These are phyloP conservation scores for Rhodamnia argentea DNA, from an alignment of 345 rosid genomes.

Conservation along the genomic window DNA sequence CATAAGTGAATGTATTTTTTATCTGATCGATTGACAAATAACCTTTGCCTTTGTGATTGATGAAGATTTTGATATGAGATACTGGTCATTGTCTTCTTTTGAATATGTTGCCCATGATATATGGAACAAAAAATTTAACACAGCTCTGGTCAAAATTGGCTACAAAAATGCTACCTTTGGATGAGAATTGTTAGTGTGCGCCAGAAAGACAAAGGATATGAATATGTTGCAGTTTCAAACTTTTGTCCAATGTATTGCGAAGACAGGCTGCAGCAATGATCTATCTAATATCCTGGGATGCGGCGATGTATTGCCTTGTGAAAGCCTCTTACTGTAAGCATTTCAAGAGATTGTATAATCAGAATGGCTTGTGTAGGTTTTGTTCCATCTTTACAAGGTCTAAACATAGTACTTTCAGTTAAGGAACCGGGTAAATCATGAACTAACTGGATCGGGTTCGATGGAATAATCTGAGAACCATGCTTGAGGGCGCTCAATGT, in stretches of 20 bases:
- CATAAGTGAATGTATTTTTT: neutral
- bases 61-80: neutral
- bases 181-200: neutral
- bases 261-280: neutral
- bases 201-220: neutral
- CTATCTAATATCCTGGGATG: no score
- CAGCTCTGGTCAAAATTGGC: neutral
- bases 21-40: neutral
- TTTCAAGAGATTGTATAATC: neutral
- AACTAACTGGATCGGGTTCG: neutral
- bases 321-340: neutral
- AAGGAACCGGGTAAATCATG: neutral
- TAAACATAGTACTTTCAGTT: neutral
- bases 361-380: neutral
- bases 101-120: neutral
- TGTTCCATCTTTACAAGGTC: neutral
- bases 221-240: neutral
- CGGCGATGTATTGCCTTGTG: neutral
- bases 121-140: neutral
- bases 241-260: neutral
- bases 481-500: neutral
- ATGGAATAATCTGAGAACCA: neutral
- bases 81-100: neutral
- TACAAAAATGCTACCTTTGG: neutral
- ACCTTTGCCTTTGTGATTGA: neutral